Conservation (phyloP, 1,284 basidiomycete genomes). For the Limonomyces culmigenus region DNA sequence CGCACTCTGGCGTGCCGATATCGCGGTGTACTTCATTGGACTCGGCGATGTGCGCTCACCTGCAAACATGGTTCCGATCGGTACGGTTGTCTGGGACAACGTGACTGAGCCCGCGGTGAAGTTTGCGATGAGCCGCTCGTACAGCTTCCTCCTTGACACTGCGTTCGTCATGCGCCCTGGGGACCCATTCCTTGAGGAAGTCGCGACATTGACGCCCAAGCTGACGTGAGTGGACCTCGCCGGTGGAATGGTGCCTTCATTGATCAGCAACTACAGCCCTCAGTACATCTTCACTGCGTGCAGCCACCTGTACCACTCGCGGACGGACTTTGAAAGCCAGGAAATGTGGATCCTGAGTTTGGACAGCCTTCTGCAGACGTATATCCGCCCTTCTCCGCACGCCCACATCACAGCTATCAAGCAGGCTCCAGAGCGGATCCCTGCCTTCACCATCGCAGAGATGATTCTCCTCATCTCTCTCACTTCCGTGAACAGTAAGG, state of each 20-base stretch:
- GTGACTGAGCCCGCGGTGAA: conserved; percentile 48
- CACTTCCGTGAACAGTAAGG: conserved; percentile 45
- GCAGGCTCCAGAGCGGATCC: conserved; percentile 28
- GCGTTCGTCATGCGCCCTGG: conserved; percentile 24
- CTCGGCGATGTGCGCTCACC: conserved; percentile 25
- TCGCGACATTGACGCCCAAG: conserved; percentile 18
- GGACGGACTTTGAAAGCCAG: conserved; percentile 43
- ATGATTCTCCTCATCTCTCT: conserved; percentile 55
- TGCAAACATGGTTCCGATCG: conserved; percentile 22
- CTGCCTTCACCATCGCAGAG: conserved; percentile 50
- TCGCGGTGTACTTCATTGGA: conserved; percentile 24
- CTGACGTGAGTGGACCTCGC: conserved; percentile 16
- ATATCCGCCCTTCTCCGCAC: conserved; percentile 26
- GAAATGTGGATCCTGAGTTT: conserved; percentile 49
- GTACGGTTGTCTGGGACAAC: conserved; percentile 11
- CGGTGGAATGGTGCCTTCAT: too few relatives aligned
- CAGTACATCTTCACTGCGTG: conserved; percentile 36
- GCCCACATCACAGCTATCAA: conserved; percentile 31
- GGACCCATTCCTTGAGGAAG: conserved; percentile 17
- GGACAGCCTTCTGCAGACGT: conserved; percentile 40
- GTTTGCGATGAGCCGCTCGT: conserved; percentile 32
- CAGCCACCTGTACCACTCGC: conserved; percentile 35
- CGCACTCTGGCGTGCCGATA: conserved; percentile 44
- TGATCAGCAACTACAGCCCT: conserved; percentile 32
- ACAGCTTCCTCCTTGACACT: conserved; percentile 27